Evolutionary conservation across 1,139 yeast genomes (phyloP).

Genomic region (Candida pseudoviswanathii): DNA sequence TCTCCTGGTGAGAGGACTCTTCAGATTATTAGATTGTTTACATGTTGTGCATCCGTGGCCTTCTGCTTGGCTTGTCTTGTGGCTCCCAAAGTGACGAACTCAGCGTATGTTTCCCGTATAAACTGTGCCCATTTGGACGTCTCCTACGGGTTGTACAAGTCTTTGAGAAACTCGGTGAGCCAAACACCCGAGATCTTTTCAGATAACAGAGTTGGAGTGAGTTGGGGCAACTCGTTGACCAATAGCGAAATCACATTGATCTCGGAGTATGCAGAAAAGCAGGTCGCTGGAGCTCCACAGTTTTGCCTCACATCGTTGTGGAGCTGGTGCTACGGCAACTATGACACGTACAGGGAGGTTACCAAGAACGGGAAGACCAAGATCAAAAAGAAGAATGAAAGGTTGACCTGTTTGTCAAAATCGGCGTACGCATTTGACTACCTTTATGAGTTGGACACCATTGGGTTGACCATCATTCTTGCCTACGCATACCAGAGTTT

Average conservation of each 20-base stretch:
- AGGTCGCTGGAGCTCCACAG: slow-evolving; percentile 56
- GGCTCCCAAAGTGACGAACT: slow-evolving; percentile 28
- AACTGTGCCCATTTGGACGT: slow-evolving; percentile 55
- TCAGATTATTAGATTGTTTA: slow-evolving; percentile 30
- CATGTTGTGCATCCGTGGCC: slow-evolving; percentile 18
- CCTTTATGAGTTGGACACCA: slow-evolving; percentile 36
- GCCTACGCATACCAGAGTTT: slow-evolving; percentile 45
- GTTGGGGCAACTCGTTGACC: slow-evolving; percentile 36
- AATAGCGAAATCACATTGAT: slow-evolving; percentile 53
- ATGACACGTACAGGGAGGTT: slow-evolving; percentile 25
- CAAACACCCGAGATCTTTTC: slow-evolving; percentile 20
- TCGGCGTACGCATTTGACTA: slow-evolving; percentile 45
- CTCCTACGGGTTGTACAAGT: slow-evolving; percentile 51
- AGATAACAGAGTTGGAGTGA: slow-evolving; percentile 6
- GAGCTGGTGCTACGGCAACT: slow-evolving; percentile 52
- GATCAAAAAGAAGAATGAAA: slow-evolving; percentile 21
- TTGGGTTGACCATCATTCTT: slow-evolving; percentile 47
- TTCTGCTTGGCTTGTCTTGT: slow-evolving; percentile 28
- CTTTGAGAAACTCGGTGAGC: slow-evolving; percentile 41
- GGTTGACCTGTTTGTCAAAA: slow-evolving; percentile 23
- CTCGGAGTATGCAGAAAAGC: slow-evolving; percentile 47
- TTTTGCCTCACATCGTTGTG: slow-evolving; percentile 43
- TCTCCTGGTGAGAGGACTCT: slow-evolving; percentile 33
- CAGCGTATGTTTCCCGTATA: slow-evolving; percentile 37
- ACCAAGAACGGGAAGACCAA: slow-evolving; percentile 11